Conservation (phyloP, 139 green algal genomes). For the Picochlorum costavermella region DNA sequence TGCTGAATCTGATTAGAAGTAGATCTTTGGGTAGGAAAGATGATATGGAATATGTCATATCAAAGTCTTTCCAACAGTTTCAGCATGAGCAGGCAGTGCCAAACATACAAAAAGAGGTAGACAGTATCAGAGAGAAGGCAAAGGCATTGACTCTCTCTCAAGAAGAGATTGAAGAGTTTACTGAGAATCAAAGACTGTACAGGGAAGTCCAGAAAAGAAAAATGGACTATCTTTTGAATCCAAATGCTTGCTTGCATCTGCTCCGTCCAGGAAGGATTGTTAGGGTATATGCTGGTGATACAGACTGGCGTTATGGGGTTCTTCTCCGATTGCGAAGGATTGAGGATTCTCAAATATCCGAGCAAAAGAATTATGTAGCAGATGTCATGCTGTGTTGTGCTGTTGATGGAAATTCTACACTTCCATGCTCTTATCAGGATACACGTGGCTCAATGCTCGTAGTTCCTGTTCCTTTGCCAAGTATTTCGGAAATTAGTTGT, state of each 20-base stretch:
- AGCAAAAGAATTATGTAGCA: slow-evolving; percentile 43
- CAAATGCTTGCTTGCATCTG: slow-evolving; percentile 59
- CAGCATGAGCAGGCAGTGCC: slow-evolving; percentile 64
- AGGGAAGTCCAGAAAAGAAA: slow-evolving; percentile 24
- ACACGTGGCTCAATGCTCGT: slow-evolving; percentile 53
- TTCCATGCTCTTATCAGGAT: slow-evolving; percentile 1
- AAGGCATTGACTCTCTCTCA: slow-evolving; percentile 12
- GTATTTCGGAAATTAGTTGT: slow-evolving; percentile 51
- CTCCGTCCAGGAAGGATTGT: slow-evolving; percentile 74
- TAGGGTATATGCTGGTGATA: slow-evolving; percentile 12
- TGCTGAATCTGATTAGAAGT: slow-evolving; percentile 82
- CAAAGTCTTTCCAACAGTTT: slow-evolving; percentile 88
- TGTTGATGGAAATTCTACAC: neutral
- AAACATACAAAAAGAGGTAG: slow-evolving; percentile 20
- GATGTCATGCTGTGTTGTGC: slow-evolving; percentile 52
- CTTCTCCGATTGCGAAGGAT: slow-evolving; percentile 44
- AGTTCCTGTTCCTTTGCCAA: slow-evolving; percentile 60
- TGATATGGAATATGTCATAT: slow-evolving; percentile 83
- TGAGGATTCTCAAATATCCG: neutral
- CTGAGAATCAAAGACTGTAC: slow-evolving; percentile 5
- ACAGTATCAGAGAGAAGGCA: slow-evolving; percentile 18
- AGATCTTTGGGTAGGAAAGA: slow-evolving; percentile 62
- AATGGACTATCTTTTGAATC: slow-evolving; percentile 28
- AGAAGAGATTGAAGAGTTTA: slow-evolving; percentile 3
- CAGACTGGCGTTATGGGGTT: slow-evolving; percentile 80